Conservation (phyloP, 768 basidiomycete genomes). For the Trametes cinnabarina region DNA sequence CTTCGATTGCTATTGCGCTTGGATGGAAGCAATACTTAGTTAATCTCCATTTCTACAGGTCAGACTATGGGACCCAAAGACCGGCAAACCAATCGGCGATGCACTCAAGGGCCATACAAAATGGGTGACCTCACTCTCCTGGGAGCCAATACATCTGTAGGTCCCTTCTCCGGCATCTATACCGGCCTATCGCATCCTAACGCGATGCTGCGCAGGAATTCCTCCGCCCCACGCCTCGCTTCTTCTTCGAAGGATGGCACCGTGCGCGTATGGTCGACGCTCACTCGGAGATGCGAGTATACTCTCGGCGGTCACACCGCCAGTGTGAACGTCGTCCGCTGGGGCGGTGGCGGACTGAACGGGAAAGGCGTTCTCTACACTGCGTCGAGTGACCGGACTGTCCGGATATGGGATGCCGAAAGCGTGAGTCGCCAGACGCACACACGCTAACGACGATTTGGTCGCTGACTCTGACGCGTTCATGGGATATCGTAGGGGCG, state of each 20-base stretch:
- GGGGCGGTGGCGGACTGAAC: constrained; percentile 82
- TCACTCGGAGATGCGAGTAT: constrained; percentile 70
- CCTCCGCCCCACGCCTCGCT: constrained; percentile 77
- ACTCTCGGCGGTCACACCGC: constrained; percentile 92
- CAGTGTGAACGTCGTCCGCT: constrained; percentile 91
- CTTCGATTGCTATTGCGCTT: not conserved
- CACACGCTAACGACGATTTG: not conserved
- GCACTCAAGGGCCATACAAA: constrained; percentile 91
- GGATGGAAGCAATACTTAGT: not conserved
- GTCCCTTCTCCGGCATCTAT: constrained; percentile 25
- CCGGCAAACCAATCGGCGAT: constrained; percentile 84
- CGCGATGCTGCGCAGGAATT: constrained; percentile 50
- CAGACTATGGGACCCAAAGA: constrained; percentile 90
- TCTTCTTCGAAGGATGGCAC: constrained; percentile 96
- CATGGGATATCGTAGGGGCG: constrained; percentile 56
- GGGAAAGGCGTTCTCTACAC: constrained; percentile 83
- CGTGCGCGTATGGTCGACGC: constrained; percentile 89
- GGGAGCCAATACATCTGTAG: constrained; percentile 95
- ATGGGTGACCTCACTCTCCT: constrained; percentile 93
- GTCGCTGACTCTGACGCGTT: not conserved
- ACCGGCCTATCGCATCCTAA: not conserved
- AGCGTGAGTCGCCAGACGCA: constrained; percentile 43
- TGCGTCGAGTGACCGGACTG: constrained; percentile 90
- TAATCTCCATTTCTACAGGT: constrained; percentile 39
- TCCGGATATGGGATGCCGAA: constrained; percentile 91